Evolutionary conservation across 140 eudicot species (phyloP), one percentile per base, ranked within the genome.

Genomic region (Ambrosia hybrid): DNA sequence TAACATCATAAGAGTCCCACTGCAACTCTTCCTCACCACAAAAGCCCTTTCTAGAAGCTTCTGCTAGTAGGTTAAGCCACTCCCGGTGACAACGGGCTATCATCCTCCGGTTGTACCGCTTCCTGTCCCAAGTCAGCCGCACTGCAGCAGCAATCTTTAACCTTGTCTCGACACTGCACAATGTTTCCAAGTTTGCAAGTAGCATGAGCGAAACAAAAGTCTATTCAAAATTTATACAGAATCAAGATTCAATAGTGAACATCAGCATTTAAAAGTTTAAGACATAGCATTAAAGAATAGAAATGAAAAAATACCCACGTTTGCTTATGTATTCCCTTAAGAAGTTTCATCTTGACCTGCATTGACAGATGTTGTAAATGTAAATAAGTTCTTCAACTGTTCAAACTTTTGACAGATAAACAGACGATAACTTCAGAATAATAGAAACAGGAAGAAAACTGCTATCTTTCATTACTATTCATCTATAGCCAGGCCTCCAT

Each of bases 11-110:
- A 16, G 95, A 87, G 76, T 87, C 79, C 98, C 96, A 93, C 79
- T 87, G 91, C 69, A 93, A 71, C 83, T 87, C 96, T 65, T 90
- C 91, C 77, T 90, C 91, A 37, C 84, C 97, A 39, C 17, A 45
- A 57, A 85, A 39, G 58, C 98, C 98, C 68, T 66, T 83, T 76
- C 80, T 79, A 63, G 97, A 85, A 73, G 92, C 69, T 15, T 64
- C 69, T 6, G 69, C 51, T 37, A 64, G 43, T 8, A 64, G 69
- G 8, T 64, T 48, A 64, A 64, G 69, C 69, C 69, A 64, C 52
- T 64, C 69, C 14, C 69, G 51, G 69, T 64, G 69, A 51, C 69
- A 64, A 21, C 69, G 51, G 9, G 69, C 69, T 14, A 64, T 64
- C 69, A 64, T 64, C 69, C 69, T 64, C 51, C 69, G 51, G 3